These are phyloP conservation scores for Inga oerstediana DNA, from an alignment of 306 rosid genomes.

Conservation along the genomic window DNA sequence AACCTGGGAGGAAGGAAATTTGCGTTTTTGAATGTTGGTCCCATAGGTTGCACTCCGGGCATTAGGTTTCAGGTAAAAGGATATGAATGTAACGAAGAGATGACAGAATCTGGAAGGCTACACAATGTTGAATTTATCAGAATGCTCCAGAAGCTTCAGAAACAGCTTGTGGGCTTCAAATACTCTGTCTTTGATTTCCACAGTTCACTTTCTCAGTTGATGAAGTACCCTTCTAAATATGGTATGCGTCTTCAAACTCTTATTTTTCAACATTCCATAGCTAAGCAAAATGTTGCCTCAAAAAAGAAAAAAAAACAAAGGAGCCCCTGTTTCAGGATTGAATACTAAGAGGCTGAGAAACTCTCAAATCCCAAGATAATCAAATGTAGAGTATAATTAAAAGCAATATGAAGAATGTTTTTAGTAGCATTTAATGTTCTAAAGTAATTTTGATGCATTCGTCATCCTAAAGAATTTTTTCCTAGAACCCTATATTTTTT, in stretches of 20 bases:
- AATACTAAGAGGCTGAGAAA: too few relatives aligned
- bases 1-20: slow-evolving; percentile 59
- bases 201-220: background rate
- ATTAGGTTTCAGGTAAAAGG: background rate
- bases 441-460: too few relatives aligned
- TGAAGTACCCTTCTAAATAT: slow-evolving; percentile 37
- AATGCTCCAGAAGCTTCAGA: slow-evolving; percentile 26
- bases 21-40: slow-evolving; percentile 32
- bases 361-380: too few relatives aligned
- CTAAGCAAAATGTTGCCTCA: too few relatives aligned
- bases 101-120: background rate
- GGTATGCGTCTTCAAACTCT: slow-evolving; percentile 14
- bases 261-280: background rate
- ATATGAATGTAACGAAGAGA: background rate
- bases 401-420: too few relatives aligned
- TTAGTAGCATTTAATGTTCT: too few relatives aligned
- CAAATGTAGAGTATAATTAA: too few relatives aligned
- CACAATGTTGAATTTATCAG: background rate
- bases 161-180: slow-evolving; percentile 46
- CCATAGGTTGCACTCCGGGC: background rate
- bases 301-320: too few relatives aligned
- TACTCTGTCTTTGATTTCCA: slow-evolving; percentile 40
- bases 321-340: too few relatives aligned
- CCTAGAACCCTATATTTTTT: too few relatives aligned
- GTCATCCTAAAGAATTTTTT: too few relatives aligned